Base-by-base conservation (phyloP, 2,329 filamentous ascomycete genomes). In the Aspergillus sojae region DNA sequence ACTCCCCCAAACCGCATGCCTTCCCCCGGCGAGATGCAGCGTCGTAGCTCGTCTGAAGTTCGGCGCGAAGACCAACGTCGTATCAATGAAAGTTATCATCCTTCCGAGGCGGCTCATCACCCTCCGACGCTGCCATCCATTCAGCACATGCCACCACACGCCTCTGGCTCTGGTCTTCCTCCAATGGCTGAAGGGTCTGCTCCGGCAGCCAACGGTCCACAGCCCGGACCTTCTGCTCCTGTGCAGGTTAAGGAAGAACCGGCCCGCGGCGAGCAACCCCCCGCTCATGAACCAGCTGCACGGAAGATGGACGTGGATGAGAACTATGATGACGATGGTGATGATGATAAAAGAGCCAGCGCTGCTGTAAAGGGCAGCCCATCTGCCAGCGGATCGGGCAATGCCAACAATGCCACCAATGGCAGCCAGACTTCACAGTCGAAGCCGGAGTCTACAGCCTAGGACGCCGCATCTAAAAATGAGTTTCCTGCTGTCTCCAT, bases 291-390 rank as follows among this genome's bases (percentile, higher is more conserved):
- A 80, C 92, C 93, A 59, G 93, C 95, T 39, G 93, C 93, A 23
- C 86, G 95, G 26, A 96, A 96, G 79, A 96, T 99, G 88, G 94
- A 98, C 7, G 92, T 98, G 23, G 94, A 99, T 70, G 95, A 99
- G 77, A 91, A 98, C 76, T 98, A 99, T 72, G 94, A 98, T 76
- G 94, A 98, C 72, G 94, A 94, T 62, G 92, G 88, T 5, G 94
- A 96, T 68, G 94, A 97, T 64, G 91, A 95, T 46, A 88, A 88
- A 77, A 77, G 82, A 66, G 70, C 69, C n/a, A 69, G 62, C 60
- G 61, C 68, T 45, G 71, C 63, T 50, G 68, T 71, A 5, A 80
- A 79, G 67, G 71, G 74, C 16, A 79, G 77, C 61, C 77, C 76
- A 23, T 71, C 74, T 48, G 73, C 73, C 21, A 76, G 70, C 62